phyloP scores from a whole-genome alignment of 148 eudicot species.

The Cornus controversa region DNA sequence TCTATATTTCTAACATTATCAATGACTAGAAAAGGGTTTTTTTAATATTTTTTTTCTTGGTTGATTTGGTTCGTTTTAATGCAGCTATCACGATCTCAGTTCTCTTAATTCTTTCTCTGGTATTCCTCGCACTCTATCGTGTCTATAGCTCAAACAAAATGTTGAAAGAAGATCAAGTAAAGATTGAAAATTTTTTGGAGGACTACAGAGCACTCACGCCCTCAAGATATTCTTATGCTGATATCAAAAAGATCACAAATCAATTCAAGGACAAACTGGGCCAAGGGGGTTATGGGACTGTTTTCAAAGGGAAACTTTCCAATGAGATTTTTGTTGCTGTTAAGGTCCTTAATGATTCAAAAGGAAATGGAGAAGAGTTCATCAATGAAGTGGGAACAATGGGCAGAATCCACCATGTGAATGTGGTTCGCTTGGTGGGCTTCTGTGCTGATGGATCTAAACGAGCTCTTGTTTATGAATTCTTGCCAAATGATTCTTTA shows the following conservation, averaged over 20 bases:
- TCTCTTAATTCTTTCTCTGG: not conserved
- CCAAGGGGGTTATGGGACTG: not conserved
- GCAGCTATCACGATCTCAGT: not conserved
- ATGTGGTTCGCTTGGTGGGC: constrained; percentile 6
- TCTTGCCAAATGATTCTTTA: not conserved
- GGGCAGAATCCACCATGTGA: constrained; percentile 10
- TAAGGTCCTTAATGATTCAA: constrained; percentile 7
- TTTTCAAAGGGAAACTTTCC: not conserved
- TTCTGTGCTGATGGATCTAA: constrained; percentile 2
- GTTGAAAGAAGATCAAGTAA: not conserved
- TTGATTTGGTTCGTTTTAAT: not conserved
- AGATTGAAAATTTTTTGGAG: not conserved
- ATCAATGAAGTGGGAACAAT: constrained; percentile 13
- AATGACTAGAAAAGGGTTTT: not conserved
- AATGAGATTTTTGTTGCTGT: not conserved
- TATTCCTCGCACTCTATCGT: no score
- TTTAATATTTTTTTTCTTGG: not conserved
- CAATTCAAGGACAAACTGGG: constrained; percentile 2
- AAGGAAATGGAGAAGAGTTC: not conserved
- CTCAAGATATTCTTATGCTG: constrained; percentile 1
- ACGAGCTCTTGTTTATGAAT: constrained; percentile 5
- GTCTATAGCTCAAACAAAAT: not conserved
- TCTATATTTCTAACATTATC: no score
- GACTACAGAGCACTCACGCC: constrained; percentile 5
- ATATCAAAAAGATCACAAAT: constrained; percentile 3